Evolutionary conservation across 768 basidiomycete genomes (phyloP), one percentile per base, ranked within the genome.

Genomic region (Tubosaeta brunneosetosa): DNA sequence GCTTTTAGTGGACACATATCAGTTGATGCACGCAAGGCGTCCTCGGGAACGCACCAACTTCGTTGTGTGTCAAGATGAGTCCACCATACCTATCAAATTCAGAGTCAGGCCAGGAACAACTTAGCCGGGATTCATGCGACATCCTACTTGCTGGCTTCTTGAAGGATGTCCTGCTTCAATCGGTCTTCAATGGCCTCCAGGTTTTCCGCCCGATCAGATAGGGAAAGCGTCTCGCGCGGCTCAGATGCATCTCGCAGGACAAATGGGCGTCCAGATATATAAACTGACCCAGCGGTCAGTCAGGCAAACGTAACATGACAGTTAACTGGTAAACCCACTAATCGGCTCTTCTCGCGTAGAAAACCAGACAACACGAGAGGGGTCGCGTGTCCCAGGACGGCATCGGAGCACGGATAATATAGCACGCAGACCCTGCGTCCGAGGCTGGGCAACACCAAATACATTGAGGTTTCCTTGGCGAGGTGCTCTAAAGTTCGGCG

Each of bases 311-410:
- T 33, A n/a, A 17, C 11, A 25, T 27, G 1, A 31, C 14, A 27
- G 10, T 6, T 10, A 45, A 46, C 19, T 22, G 50, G 29, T 44
- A 31, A 19, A 75, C 84, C 55, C 68, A 92, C 93, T 83, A 48
- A 95, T 83, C 4, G 94, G 94, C 65, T 98, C 97, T 70, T 99
- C 97, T 59, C 97, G 80, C 12, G 95, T 97, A 27, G 89, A 97
- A 70, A 98, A 92, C 93, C 94, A 99, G 27, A 95, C 85, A 3
- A 91, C 90, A 61, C 84, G 86, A 3, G 86, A 82, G 11, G 85
- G 80, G 55, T 84, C 76, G 3, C 71, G 61, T 31, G 76, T 78
- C 49, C 78, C 81, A 9, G 89, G 89, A 27, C 86, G 74, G 57
- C 87, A 88, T 33, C 85, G 76, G 6, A 99, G 79, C 11, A 93